A percentile compares a stretch with the other conserved stretches of the same genome.
These are phyloP conservation scores for Lolium multiflorum DNA, from an alignment of 176 grass and related monocot genomes.

Conservation along the genomic window DNA sequence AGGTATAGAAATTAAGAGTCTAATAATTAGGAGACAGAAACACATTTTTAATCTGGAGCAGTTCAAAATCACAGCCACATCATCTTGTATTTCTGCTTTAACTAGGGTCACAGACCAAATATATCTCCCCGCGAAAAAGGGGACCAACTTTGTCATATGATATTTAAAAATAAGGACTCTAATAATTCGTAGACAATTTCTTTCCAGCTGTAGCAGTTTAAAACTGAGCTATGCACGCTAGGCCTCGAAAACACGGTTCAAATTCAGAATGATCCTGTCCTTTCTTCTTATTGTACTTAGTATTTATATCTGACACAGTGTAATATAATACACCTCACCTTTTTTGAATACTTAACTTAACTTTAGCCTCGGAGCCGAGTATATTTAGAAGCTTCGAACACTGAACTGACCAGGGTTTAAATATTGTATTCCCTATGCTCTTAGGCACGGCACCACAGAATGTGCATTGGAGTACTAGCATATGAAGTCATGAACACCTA, in stretches of 20 bases:
- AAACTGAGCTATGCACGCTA: background rate
- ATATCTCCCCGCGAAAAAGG: background rate
- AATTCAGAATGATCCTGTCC: background rate
- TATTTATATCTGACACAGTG: constrained; percentile 29
- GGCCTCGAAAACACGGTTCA: too few species aligned
- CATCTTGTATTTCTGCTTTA: background rate
- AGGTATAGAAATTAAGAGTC: too few species aligned
- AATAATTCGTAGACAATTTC: background rate
- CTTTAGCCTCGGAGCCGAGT: constrained; percentile 7
- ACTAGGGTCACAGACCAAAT: background rate
- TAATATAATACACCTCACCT: background rate
- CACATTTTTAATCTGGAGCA: too few species aligned
- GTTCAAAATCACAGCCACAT: background rate
- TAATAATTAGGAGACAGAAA: too few species aligned
- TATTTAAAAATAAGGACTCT: background rate
- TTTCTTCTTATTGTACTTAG: background rate
- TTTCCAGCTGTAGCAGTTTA: background rate
- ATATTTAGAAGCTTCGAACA: constrained; percentile 59
- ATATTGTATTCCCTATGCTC: constrained; percentile 31
- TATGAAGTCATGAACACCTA: background rate
- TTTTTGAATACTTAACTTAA: constrained; percentile 30
- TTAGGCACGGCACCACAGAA: constrained; percentile 36
- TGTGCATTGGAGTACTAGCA: constrained; percentile 18
- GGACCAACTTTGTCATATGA: background rate
- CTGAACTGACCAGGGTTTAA: constrained; percentile 40